These are phyloP conservation scores for Apiospora phragmitis DNA, from an alignment of 2,329 filamentous ascomycete species.

Conservation along the genomic window DNA sequence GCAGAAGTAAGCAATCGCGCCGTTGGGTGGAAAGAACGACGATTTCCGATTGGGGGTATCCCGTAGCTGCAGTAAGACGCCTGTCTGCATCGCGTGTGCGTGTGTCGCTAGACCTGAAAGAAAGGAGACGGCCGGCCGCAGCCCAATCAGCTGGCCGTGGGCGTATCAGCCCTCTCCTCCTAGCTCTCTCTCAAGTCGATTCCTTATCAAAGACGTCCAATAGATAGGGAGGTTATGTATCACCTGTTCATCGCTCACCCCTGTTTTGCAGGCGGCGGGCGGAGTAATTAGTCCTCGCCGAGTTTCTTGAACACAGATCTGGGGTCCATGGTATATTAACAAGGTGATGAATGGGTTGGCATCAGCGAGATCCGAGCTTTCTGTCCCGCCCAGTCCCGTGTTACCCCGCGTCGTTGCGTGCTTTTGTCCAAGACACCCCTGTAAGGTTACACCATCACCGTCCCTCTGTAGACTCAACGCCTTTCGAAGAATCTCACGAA, in stretches of 20 bases:
- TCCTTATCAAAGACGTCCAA: neutral
- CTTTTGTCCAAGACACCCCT: slow-evolving; percentile 1
- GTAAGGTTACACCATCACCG: neutral
- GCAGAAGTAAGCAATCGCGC: neutral
- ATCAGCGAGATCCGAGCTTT: neutral
- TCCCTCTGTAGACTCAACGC: neutral
- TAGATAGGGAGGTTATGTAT: neutral
- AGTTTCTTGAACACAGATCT: neutral
- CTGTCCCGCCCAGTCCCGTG: neutral
- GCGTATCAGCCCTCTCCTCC: neutral
- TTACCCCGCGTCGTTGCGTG: slow-evolving; percentile 1
- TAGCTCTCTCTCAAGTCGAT: neutral
- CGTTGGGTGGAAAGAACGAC: neutral
- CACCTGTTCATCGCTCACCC: neutral
- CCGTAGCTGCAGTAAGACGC: slow-evolving; percentile 4
- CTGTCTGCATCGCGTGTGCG: neutral
- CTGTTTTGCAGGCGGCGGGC: neutral
- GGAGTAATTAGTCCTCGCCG: neutral
- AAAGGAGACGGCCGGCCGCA: neutral
- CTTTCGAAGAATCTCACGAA: neutral
- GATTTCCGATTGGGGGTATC: neutral
- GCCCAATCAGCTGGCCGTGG: neutral
- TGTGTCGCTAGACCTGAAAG: neutral
- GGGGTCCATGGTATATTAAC: neutral
- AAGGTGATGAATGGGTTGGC: neutral